phyloP scores from a whole-genome alignment of 2,329 filamentous ascomycete genomes.

The Pezicula radicicola region DNA sequence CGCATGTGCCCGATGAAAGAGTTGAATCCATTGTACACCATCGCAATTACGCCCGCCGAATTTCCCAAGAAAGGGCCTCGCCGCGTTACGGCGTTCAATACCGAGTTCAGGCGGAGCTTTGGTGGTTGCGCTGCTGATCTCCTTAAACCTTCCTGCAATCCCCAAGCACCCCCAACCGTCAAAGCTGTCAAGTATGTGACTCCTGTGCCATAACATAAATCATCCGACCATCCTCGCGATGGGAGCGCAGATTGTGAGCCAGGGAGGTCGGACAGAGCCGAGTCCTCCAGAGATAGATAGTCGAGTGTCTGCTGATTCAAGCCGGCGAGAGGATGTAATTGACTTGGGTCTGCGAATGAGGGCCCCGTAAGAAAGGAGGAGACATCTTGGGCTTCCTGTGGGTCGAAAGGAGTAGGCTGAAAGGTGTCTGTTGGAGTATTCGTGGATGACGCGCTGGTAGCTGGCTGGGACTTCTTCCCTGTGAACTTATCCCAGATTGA shows the following conservation, averaged over 20 bases:
- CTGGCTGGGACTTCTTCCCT: constrained; percentile 32
- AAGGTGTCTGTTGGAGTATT: constrained; percentile 35
- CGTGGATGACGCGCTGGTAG: constrained; percentile 14
- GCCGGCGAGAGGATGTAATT: constrained; percentile 89
- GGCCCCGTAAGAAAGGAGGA: constrained; percentile 80
- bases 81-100: constrained; percentile 90
- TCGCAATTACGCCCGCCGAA: constrained; percentile 90
- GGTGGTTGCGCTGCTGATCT: constrained; percentile 76
- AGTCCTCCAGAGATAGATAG: constrained; percentile 93
- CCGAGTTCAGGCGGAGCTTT: constrained; percentile 88
- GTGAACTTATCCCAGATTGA: constrained; percentile 36
- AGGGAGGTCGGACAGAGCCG: constrained; percentile 79
- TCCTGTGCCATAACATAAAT: constrained; percentile 96
- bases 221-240: constrained; percentile 95
- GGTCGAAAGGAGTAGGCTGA: constrained; percentile 62
- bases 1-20: constrained; percentile 75
- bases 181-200: constrained; percentile 90
- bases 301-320: constrained; percentile 91
- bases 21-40: constrained; percentile 94
- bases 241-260: constrained; percentile 85
- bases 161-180: constrained; percentile 85
- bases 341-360: constrained; percentile 78
- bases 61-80: constrained; percentile 95
- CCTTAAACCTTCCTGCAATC: constrained; percentile 82
- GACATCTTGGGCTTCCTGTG: constrained; percentile 73